These are phyloP conservation scores for Escallonia rubra DNA, from an alignment of 129 eudicot species.

Conservation along the genomic window DNA sequence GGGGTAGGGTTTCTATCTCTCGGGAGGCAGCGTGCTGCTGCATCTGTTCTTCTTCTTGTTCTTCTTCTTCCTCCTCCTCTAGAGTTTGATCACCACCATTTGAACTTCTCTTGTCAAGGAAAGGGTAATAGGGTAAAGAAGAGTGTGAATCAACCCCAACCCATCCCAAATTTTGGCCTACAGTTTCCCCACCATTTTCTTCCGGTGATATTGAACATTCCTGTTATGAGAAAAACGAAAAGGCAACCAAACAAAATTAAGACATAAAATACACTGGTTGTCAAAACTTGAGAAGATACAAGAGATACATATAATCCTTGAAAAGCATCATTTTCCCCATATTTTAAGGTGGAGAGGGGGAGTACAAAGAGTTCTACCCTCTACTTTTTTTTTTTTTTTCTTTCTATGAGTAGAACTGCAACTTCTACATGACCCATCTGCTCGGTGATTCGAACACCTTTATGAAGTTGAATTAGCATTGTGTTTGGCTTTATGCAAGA, in stretches of 20 bases:
- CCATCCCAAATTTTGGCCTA: conserved; percentile 44
- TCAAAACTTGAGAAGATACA: too few relatives aligned
- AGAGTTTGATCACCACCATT: conserved; percentile 25
- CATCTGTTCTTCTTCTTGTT: conserved; percentile 10
- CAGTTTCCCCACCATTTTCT: conserved; percentile 26
- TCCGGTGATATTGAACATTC: conserved; percentile 75
- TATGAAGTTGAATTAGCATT: too few relatives aligned
- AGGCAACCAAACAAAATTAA: background rate
- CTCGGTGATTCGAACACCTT: too few relatives aligned
- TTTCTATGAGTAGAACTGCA: too few relatives aligned
- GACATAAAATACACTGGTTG: background rate
- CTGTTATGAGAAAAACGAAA: conserved; percentile 19
- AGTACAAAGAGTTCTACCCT: too few relatives aligned
- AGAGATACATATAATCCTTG: too few relatives aligned
- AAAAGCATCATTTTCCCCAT: too few relatives aligned
- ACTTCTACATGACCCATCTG: too few relatives aligned
- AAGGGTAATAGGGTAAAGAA: conserved; percentile 26
- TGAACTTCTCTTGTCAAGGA: conserved; percentile 35
- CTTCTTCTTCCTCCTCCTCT: conserved; percentile 30
- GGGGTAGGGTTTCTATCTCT: conserved; percentile 75
- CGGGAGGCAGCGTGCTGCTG: background rate
- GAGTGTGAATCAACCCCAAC: conserved; percentile 32
- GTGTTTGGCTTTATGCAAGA: too few relatives aligned
- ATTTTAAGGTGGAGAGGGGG: too few relatives aligned
- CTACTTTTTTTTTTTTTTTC: too few relatives aligned